Conservation (phyloP, 1,139 yeast species). For the Geotrichum bryndzae region DNA sequence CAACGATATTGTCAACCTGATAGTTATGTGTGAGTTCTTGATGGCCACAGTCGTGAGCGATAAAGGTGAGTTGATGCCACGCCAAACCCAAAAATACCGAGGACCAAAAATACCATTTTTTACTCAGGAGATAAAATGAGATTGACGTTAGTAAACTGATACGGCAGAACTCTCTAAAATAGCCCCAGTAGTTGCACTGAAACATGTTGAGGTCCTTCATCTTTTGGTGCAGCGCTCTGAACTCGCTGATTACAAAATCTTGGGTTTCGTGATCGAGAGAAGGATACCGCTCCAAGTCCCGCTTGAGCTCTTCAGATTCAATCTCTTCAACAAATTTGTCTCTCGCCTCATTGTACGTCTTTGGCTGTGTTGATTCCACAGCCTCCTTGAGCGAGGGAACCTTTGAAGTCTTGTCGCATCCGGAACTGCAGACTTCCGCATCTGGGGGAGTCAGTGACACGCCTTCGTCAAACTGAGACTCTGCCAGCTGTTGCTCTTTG, state of each 20-base stretch:
- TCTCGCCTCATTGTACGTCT: slow-evolving; percentile 37
- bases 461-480: slow-evolving; percentile 13
- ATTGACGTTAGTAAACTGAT: slow-evolving; percentile 49
- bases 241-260: slow-evolving; percentile 47
- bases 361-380: slow-evolving; percentile 5
- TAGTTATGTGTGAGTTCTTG: slow-evolving; percentile 75
- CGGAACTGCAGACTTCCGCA: not conserved
- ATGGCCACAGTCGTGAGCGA: slow-evolving; percentile 90
- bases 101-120: slow-evolving; percentile 44
- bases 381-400: slow-evolving; percentile 6
- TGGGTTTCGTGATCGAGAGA: slow-evolving; percentile 65
- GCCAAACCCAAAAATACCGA: slow-evolving; percentile 67
- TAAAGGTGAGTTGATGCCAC: slow-evolving; percentile 87
- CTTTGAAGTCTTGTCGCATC: not conserved
- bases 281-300: slow-evolving; percentile 55
- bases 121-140: slow-evolving; percentile 44
- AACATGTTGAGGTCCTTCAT: slow-evolving; percentile 57
- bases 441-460: slow-evolving; percentile 11
- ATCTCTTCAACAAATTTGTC: slow-evolving; percentile 48
- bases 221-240: slow-evolving; percentile 53
- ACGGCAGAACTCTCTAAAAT: slow-evolving; percentile 59
- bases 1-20: slow-evolving; percentile 69
- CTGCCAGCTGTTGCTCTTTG: slow-evolving; percentile 21
- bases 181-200: slow-evolving; percentile 66
- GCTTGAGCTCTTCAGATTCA: slow-evolving; percentile 50